Evolutionary conservation across 495 filamentous ascomycete genomes (phyloP), one percentile per base, ranked within the genome.

Genomic region (Bacidia rubella): DNA sequence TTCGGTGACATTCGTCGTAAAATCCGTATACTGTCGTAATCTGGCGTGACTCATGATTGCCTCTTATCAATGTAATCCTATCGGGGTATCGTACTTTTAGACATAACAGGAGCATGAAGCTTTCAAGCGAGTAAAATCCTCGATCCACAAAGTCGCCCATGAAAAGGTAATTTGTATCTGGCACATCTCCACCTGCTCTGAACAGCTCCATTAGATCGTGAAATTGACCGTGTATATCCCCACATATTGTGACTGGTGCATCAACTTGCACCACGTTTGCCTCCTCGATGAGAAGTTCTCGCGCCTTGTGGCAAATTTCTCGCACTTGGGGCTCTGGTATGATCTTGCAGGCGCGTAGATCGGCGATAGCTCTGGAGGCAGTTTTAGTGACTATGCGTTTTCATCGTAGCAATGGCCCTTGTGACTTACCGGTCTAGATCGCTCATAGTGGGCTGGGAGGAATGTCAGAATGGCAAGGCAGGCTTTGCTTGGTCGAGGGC

Each of bases 131-230:
- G 75, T 95, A 98, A 74, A 95, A 98, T 46, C 92, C 92, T 54
- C 92, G 86, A 68, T 98, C 92, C 59, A 98, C 92, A 56, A 95
- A 98, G 65, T 98, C 92, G 65, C 92, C 90, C 90, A 96, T 95
- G 70, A 98, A 98, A 0, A 98, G 80, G 66, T 98, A 98, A 64
- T 96, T 95, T 20, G 92, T 98, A 60, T 98, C 92, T 17, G 92
- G 92, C 1, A 92, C 86, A 62, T 94, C 87, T 32, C 92, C 92
- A 51, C 92, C 92, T 12, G 97, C 89, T 45, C 89, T 80, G 66
- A 98, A 98, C 17, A 98, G 77, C 69, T 98, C 92, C 92, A 98
- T 98, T 60, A 98, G 65, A 62, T 98, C 92, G 66, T 98, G 92
- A 62, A 98, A 98, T 64, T 98, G 92, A 55, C 92, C 92, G 61